Evolutionary conservation across 1,284 basidiomycete genomes (phyloP).

Genomic region (Melampsora americana): DNA sequence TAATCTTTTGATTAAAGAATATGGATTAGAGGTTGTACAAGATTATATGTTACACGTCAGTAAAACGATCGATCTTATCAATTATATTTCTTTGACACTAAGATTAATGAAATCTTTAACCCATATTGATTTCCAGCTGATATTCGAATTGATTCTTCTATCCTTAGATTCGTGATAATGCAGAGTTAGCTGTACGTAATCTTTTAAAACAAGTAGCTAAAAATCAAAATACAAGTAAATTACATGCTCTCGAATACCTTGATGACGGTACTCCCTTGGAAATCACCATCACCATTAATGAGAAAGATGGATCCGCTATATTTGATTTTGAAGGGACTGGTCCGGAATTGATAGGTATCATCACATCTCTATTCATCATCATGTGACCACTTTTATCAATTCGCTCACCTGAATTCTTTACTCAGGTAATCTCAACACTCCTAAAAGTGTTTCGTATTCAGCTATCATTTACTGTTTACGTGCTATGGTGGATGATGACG

Average conservation of each 20-base stretch:
- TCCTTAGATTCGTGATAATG: conserved; percentile 73
- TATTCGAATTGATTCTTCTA: neutral
- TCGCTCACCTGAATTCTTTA: neutral
- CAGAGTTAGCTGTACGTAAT: conserved; percentile 80
- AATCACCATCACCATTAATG: conserved; percentile 75
- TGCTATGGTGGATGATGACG: conserved; percentile 79
- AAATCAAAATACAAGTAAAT: conserved; percentile 62
- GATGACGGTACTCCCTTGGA: conserved; percentile 86
- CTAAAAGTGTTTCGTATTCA: conserved; percentile 81
- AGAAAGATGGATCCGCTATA: conserved; percentile 70
- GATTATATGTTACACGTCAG: conserved; percentile 75
- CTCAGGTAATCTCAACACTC: conserved; percentile 51
- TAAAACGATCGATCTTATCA: neutral
- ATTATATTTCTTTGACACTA: neutral
- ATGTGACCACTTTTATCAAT: neutral
- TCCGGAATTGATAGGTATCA: conserved; percentile 49
- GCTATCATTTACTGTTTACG: conserved; percentile 93
- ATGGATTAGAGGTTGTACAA: conserved; percentile 79
- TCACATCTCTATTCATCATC: neutral
- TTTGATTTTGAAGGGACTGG: conserved; percentile 76
- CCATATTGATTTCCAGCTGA: neutral
- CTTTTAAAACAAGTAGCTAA: conserved; percentile 74
- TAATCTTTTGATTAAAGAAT: conserved; percentile 73
- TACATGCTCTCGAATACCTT: conserved; percentile 72
- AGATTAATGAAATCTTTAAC: too few relatives aligned